Conservation (phyloP, 768 basidiomycete species). For the Boletus rubescentipes region DNA sequence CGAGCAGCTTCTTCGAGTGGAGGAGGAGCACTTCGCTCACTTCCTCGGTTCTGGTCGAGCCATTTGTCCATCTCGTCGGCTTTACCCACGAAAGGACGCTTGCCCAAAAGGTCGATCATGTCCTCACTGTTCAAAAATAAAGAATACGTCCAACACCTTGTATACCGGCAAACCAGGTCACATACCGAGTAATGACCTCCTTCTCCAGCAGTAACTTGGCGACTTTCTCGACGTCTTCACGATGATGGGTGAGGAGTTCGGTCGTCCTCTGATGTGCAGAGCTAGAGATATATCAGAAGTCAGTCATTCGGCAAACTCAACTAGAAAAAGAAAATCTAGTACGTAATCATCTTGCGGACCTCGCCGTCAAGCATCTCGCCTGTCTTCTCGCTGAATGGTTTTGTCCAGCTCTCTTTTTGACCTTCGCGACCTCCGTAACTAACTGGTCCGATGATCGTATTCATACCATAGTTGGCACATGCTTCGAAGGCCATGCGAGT, state of each 20-base stretch:
- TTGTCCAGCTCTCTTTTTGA: conserved; percentile 86
- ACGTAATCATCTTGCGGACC: conserved; percentile 96
- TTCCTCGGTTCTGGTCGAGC: conserved; percentile 76
- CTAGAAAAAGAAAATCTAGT: conserved; percentile 20
- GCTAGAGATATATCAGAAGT: conserved; percentile 35
- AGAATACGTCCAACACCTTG: background rate
- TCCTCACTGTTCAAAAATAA: conserved; percentile 58
- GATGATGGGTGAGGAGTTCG: conserved; percentile 75
- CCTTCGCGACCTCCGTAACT: conserved; percentile 91
- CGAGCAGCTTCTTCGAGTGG: conserved; percentile 51
- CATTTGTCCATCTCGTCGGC: conserved; percentile 96
- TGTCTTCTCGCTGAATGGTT: conserved; percentile 98
- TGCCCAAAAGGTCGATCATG: conserved; percentile 81
- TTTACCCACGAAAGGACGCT: conserved; percentile 74
- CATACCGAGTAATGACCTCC: conserved; percentile 91
- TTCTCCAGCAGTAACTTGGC: conserved; percentile 88
- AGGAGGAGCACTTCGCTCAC: conserved; percentile 61
- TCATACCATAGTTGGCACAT: conserved; percentile 97
- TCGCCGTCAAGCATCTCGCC: conserved; percentile 89
- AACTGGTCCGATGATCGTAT: conserved; percentile 89
- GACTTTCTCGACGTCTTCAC: conserved; percentile 90
- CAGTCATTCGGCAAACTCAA: conserved; percentile 1
- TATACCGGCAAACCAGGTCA: background rate
- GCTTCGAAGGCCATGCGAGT: conserved; percentile 97
- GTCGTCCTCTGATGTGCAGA: conserved; percentile 83